Base-by-base conservation (phyloP, 2,329 filamentous ascomycete genomes). In the Colletotrichum australisinense region DNA sequence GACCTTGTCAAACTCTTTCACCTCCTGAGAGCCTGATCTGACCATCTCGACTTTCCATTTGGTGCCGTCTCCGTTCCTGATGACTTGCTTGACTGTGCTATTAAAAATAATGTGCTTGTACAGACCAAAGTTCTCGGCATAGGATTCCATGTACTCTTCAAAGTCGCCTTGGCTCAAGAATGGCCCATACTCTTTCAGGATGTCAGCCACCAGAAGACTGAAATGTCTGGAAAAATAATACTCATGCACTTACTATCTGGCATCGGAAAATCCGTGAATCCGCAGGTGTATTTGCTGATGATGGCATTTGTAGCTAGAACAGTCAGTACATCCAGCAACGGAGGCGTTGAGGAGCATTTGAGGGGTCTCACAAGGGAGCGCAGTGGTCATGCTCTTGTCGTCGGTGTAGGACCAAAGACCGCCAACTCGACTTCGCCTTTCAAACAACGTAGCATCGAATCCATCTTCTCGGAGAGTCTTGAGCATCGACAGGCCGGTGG, bases 401-500 rank as follows among this genome's bases (percentile, higher is more conserved):
- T 82, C 78, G 1, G 82, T 81, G 70, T 83, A 84, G 3, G 82
- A 81, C 85, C 84, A 87, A 3, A 87, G 77, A 0, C 84, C 84
- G n/a, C 84, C 84, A 19, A 85, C 82, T 53, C 81, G 79, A 12
- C 75, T 74, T n/a, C 83, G 77, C 24, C 81, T 78, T 76, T 86
- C 84, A 64, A 80, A 85, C 1, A 79, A 76, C 1, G 81, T 83
- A 4, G 81, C 84, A n/a, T 80, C 76, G 73, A 86, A 86, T 1
- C 84, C 85, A 77, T 84, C 84, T 68, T 86, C 84, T 12, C 80
- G 79, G 11, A 86, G 77, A 3, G 81, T 83, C 76, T 87, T 86
- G 46, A 83, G 75, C 73, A 79, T 78, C 11, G 79, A 79, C 24
- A 82, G 70, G 4, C 80, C 80, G 1, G 78, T 76, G 1, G 80